Conservation (phyloP, 768 basidiomycete genomes). For the Russula olivacea region DNA sequence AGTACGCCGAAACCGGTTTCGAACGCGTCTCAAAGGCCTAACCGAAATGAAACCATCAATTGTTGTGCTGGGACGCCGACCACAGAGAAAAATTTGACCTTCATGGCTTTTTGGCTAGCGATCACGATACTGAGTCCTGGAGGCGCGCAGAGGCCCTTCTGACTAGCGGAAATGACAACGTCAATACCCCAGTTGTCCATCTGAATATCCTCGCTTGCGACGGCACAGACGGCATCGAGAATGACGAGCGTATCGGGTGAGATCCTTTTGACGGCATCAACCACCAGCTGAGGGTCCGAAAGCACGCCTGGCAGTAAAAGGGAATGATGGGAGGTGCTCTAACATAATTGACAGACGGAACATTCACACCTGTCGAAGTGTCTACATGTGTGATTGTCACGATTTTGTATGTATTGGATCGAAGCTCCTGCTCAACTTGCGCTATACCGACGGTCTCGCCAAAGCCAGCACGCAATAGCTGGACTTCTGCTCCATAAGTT, state of each 20-base stretch:
- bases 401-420: slow-evolving; percentile 77
- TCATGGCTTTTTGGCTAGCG: slow-evolving; percentile 73
- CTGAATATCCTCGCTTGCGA: slow-evolving; percentile 90
- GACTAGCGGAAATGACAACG: slow-evolving; percentile 77
- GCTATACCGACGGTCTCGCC: slow-evolving; percentile 63
- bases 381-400: slow-evolving; percentile 95
- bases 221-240: slow-evolving; percentile 93
- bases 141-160: slow-evolving; percentile 90
- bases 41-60: neutral
- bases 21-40: slow-evolving; percentile 58
- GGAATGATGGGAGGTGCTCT: neutral
- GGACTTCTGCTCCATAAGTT: slow-evolving; percentile 84
- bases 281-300: slow-evolving; percentile 73
- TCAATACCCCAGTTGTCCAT: slow-evolving; percentile 95
- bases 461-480: slow-evolving; percentile 75
- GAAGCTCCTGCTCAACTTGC: slow-evolving; percentile 63
- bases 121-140: slow-evolving; percentile 87
- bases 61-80: neutral
- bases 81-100: slow-evolving; percentile 34
- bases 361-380: slow-evolving; percentile 68
- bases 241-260: slow-evolving; percentile 85
- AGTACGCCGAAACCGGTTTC: slow-evolving; percentile 69
- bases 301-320: slow-evolving; percentile 55
- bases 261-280: slow-evolving; percentile 60
- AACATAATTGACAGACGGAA: neutral